These are phyloP conservation scores for Ophiocordyceps robertsii DNA, from an alignment of 2,329 filamentous ascomycete genomes.

Conservation along the genomic window DNA sequence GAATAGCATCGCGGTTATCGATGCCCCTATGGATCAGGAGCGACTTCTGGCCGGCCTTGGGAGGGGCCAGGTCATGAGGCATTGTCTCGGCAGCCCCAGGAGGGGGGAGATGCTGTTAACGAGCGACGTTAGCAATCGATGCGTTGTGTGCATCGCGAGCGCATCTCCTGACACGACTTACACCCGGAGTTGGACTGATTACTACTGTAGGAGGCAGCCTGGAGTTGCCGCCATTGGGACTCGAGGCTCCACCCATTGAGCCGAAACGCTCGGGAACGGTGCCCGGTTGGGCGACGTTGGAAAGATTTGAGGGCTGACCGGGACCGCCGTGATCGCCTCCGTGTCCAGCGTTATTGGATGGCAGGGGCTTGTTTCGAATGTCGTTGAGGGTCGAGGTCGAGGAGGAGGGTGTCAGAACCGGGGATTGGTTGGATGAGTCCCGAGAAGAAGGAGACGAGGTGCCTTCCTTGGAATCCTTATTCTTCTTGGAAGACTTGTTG, in stretches of 20 bases:
- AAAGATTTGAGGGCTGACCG: slow-evolving; percentile 25
- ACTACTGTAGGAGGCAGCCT: slow-evolving; percentile 72
- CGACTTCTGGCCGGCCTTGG: slow-evolving; percentile 83
- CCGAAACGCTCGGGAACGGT: slow-evolving; percentile 28
- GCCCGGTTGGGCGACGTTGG: slow-evolving; percentile 21
- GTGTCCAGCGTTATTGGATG: slow-evolving; percentile 36
- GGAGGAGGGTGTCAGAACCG: slow-evolving; percentile 66
- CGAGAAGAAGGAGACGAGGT: slow-evolving; percentile 63
- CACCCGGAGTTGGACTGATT: slow-evolving; percentile 87
- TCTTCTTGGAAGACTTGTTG: slow-evolving; percentile 71
- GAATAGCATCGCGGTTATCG: slow-evolving; percentile 81
- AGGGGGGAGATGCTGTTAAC: slow-evolving; percentile 62
- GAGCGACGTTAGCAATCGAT: neutral
- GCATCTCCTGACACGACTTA: slow-evolving; percentile 30
- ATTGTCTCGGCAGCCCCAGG: slow-evolving; percentile 93
- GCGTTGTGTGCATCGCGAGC: neutral
- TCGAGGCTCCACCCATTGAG: slow-evolving; percentile 17
- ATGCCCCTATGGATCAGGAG: slow-evolving; percentile 71
- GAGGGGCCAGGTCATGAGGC: slow-evolving; percentile 91
- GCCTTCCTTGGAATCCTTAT: slow-evolving; percentile 60
- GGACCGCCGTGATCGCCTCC: slow-evolving; percentile 27
- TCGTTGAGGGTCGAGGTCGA: slow-evolving; percentile 82
- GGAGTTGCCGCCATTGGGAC: slow-evolving; percentile 21
- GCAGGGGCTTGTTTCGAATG: slow-evolving; percentile 67
- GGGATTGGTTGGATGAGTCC: slow-evolving; percentile 43